A percentile compares a stretch with the other conserved stretches of the same genome.
Evolutionary conservation across 2,329 filamentous ascomycete genomes (phyloP).

Genomic region (Aurifilum marmelostoma): DNA sequence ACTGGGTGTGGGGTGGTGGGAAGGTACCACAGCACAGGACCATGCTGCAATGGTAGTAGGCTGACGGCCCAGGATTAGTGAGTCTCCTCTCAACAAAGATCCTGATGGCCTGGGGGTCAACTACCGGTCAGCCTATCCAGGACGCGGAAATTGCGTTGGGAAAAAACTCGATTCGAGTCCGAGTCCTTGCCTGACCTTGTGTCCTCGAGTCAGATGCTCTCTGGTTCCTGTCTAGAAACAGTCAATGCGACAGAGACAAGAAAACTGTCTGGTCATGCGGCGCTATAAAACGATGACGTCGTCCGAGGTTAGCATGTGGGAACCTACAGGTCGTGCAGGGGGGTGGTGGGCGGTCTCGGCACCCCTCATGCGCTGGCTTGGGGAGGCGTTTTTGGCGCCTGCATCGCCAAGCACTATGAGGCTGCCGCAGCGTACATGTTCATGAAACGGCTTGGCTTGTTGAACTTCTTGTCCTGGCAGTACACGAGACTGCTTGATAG

Average conservation of each 20-base stretch:
- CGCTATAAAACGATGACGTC: background rate
- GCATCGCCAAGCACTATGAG: background rate
- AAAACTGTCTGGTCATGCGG: background rate
- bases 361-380: background rate
- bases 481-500: background rate
- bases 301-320: background rate
- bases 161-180: background rate
- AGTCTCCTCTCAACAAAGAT: slow-evolving; percentile 3
- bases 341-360: no score
- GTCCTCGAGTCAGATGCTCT: background rate
- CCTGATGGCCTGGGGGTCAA: background rate
- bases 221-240: background rate
- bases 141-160: slow-evolving; percentile 15
- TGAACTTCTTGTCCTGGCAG: background rate
- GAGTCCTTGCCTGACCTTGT: background rate
- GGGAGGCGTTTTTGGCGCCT: background rate
- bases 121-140: background rate
- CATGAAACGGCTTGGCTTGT: background rate
- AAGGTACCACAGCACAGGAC: background rate
- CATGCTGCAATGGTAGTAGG: background rate
- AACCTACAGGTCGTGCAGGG: background rate
- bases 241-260: background rate
- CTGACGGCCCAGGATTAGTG: background rate
- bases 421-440: background rate
- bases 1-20: background rate